These are phyloP conservation scores for Fraxinus angustifolia DNA, from an alignment of 305 asterid genomes.

Conservation along the genomic window DNA sequence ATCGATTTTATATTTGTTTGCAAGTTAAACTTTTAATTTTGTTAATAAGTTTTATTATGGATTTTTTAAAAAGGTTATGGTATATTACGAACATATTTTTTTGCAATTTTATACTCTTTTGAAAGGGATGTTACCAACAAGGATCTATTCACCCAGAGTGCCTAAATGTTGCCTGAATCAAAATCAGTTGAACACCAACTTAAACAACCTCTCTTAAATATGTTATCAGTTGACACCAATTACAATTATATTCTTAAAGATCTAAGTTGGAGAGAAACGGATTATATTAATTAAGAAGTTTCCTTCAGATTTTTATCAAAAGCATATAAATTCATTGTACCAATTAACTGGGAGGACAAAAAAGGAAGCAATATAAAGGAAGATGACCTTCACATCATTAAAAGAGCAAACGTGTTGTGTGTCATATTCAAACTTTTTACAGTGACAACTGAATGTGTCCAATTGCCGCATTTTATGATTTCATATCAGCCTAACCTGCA, in stretches of 20 bases:
- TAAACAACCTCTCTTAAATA: not conserved
- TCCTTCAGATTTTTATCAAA: not conserved
- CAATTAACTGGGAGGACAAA: not conserved
- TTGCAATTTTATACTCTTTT: no score
- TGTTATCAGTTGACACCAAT: not conserved
- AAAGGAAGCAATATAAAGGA: not conserved
- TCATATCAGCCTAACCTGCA: constrained; percentile 52
- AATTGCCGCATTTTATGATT: not conserved
- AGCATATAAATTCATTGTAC: not conserved
- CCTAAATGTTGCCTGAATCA: not conserved
- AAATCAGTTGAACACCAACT: not conserved
- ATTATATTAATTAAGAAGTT: not conserved
- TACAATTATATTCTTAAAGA: not conserved
- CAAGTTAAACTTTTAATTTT: no score
- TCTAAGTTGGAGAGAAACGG: not conserved
- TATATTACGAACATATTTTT: no score
- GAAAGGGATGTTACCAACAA: not conserved
- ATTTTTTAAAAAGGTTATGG: no score
- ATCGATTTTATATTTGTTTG: no score
- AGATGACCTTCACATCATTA: not conserved
- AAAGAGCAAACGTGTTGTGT: not conserved
- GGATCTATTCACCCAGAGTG: not conserved
- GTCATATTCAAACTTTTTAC: not conserved
- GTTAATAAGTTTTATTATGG: no score
- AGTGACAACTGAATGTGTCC: not conserved